Evolutionary conservation across 2,329 filamentous ascomycete species (phyloP), one percentile per base, ranked within the genome.

Genomic region (Beauveria sp.): DNA sequence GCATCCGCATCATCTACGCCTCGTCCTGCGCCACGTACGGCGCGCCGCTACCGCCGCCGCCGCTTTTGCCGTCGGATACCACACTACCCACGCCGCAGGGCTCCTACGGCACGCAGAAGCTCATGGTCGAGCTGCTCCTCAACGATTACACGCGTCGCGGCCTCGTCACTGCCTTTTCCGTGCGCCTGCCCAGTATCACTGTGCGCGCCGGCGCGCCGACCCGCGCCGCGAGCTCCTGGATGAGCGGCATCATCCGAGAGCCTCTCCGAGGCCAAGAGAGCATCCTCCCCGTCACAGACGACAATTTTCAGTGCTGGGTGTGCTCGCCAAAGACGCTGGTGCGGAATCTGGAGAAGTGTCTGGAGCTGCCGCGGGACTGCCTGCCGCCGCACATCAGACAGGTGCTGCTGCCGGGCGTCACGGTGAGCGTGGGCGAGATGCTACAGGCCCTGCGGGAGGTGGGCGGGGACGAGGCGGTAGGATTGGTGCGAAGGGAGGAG

Each of bases 1-100:
- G 80, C 0, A 74, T 80, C 2, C 76, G 80, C 42, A 77, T 85
- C n/a, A 77, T 86, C 30, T 86, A 84, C 66, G 78, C 83, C 0
- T 84, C 80, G 24, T 82, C 78, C 42, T 80, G 83, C 61, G 84
- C 84, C 5, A 81, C 86, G 5, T 86, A 83, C 67, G 84, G 84
- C 2, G 77, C 77, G 28, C 76, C 78, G 1, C 72, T 81, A 1
- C 74, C 75, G 1, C 12, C 30, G 30, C 30, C 12, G 71, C 81
- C 28, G 40, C 28, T 16, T 3, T 77, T 83, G 1, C 77, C 75
- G 14, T 68, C 66, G 24, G 71, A 73, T 54, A 73, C 78, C 62
- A 75, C 69, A 5, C 71, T 77, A 18, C 79, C 83, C 0, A 82
- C 79, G 24, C 84, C 84, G 0, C 78, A 84, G 63, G 79, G 78